Evolutionary conservation across 2,329 filamentous ascomycete species (phyloP), one percentile per base, ranked within the genome.

Genomic region (Hymenoscyphus infarciens): DNA sequence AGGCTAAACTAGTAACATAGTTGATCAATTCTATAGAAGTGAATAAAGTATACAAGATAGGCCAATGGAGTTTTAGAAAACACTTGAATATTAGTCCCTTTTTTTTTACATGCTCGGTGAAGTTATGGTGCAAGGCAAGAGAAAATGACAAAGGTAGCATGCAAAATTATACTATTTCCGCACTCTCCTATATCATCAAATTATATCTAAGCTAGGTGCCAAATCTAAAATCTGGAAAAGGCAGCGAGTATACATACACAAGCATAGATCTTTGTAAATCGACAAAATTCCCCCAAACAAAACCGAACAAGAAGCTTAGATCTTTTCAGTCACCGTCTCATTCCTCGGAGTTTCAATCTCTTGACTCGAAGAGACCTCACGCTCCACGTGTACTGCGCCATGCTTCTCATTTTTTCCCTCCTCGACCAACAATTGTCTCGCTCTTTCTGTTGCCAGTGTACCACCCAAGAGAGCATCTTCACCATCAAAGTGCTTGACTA

Each of bases 401-500:
- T 27, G 22, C n/a, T 57, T 57, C 8, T 22, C 56, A n/a, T 35
- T 7, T 5, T n/a, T 29, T 4, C 58, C 58, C 3, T 69, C 60
- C 63, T 68, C 66, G n/a, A 64, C 62, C 45, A 69, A 45, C 16
- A 66, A 55, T 6, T 54, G 38, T 33, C 59, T 65, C 15, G 63
- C 63, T 61, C 69, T 70, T 25, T 69, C 68, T 3, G 68, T 70
- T 1, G 68, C 69, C 7, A 66, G 11, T 52, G 63, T 63, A 52
- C 69, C 69, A 60, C 69, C 69, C 19, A 71, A 59, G 19, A 71
- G 33, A n/a, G 78, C 78, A 56, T 73, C 71, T 6, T 80, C 77
- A 22, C 77, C 76, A 67, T 79, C 78, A 60, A 79, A 79, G 67
- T 76, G 73, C 68, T 76, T 78, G 57, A 77, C 77, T 61, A 79